Base-by-base conservation (phyloP, 2,329 filamentous ascomycete species). In the Penicillium sp. region DNA sequence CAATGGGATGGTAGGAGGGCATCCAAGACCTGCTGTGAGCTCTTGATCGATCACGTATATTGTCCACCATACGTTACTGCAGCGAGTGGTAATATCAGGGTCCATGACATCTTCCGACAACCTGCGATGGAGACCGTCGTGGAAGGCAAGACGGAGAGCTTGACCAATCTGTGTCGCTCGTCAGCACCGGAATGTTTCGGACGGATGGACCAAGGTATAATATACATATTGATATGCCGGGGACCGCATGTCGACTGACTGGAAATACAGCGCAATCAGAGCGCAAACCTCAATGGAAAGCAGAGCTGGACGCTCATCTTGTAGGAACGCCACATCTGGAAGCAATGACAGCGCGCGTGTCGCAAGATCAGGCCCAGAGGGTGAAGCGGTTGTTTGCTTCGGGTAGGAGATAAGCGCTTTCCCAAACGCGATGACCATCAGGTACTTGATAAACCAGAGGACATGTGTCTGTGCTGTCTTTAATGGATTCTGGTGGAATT, bases 51-150 rank as follows among this genome's bases (percentile, higher is more conserved):
- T 29, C 36, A 47, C 45, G 10, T 47, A 47, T 22, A 47, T 39
- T 39, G 45, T 47, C 45, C 45, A 47, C 45, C 45, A 47, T 4
- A 47, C 45, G 9, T 47, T 47, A 18, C 45, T 47, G n/a, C 14
- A 38, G 11, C 38, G 45, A 16, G 9, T 22, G 5, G 32, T 38
- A 4, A 47, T 14, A 7, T 38, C 32, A 9, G 32, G 7, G 22
- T 47, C 45, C 10, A 39, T 39, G 18, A 47, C 7, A 5, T 47
- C 45, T 9, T 47, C 31, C 5, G 45, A 24, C 9, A 47, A 18
- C n/a, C 32, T n/a, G 31, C 45, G 45, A 21, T 47, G 45, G 16
- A 47, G 45, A 39, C 45, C 45, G 24, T 47, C 45, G 10, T 47
- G 45, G 16, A 47, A 47, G 18, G 45, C 34, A 8, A 47, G 45